These are phyloP conservation scores for Hyaloperonospora arabidopsidis DNA, from an alignment of 352 stramenopile species.

Conservation along the genomic window DNA sequence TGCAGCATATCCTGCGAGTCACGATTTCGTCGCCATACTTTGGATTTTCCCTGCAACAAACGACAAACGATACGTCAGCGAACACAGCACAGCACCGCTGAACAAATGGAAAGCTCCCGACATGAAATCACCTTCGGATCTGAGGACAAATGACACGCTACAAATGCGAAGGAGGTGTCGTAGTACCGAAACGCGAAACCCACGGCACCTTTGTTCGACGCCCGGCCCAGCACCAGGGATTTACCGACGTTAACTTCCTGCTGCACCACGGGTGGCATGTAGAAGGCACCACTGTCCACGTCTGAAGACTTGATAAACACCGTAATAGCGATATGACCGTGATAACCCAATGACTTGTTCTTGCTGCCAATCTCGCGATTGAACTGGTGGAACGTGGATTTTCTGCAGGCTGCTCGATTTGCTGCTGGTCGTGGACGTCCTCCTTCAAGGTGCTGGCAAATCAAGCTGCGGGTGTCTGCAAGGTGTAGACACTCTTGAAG, in stretches of 20 bases:
- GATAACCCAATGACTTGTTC: constrained; percentile 77
- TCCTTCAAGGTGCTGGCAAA: constrained; percentile 60
- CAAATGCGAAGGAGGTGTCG: constrained; percentile 82
- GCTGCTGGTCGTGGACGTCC: constrained; percentile 23
- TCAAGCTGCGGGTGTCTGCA: constrained; percentile 44
- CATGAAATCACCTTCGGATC: constrained; percentile 53
- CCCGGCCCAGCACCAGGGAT: constrained; percentile 63
- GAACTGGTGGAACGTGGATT: constrained; percentile 46
- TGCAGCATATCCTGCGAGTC: constrained; percentile 68
- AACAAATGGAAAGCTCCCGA: too few species aligned
- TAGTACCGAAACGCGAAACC: constrained; percentile 83
- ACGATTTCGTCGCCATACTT: constrained; percentile 65
- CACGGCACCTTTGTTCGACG: constrained; percentile 88
- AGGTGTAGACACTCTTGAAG: constrained; percentile 85
- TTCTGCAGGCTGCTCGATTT: constrained; percentile 12
- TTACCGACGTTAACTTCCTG: constrained; percentile 73
- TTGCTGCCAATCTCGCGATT: constrained; percentile 72
- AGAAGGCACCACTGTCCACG: constrained; percentile 67
- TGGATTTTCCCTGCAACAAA: constrained; percentile 46
- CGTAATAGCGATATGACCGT: constrained; percentile 83
- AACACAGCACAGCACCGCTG: not conserved
- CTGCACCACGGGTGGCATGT: constrained; percentile 65
- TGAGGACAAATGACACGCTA: constrained; percentile 83
- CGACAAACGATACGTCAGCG: not conserved
- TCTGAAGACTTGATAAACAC: constrained; percentile 66